These are phyloP conservation scores for Coniferiporia sulphurascens DNA, from an alignment of 1,284 basidiomycete species.

Conservation along the genomic window DNA sequence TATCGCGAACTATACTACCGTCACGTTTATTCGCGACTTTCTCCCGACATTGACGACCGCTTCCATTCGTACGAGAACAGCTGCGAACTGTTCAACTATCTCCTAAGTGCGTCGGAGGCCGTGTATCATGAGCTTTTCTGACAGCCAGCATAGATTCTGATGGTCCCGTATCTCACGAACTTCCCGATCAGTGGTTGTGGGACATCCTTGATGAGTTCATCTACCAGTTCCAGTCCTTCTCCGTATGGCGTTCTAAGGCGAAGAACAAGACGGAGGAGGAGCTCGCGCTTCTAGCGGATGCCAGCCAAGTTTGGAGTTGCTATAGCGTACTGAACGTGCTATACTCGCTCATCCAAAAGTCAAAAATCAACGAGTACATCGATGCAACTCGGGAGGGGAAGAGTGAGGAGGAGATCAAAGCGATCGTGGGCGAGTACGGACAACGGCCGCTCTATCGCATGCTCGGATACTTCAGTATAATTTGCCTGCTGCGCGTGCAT, in stretches of 20 bases:
- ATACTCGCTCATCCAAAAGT: conserved; percentile 97
- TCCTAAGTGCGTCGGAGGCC: conserved; percentile 56
- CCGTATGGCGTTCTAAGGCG: conserved; percentile 84
- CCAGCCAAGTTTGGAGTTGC: conserved; percentile 88
- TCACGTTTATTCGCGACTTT: conserved; percentile 93
- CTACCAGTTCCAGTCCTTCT: conserved; percentile 97
- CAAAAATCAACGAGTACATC: conserved; percentile 92
- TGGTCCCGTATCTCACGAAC: conserved; percentile 85
- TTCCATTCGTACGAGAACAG: conserved; percentile 99
- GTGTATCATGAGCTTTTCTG: conserved; percentile 10
- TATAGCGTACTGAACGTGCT: conserved; percentile 97
- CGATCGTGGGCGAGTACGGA: conserved; percentile 91
- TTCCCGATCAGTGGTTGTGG: conserved; percentile 98
- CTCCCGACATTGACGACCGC: conserved; percentile 94
- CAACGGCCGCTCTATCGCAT: conserved; percentile 86
- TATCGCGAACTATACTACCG: conserved; percentile 94
- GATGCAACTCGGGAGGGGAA: conserved; percentile 77
- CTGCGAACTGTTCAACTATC: conserved; percentile 96
- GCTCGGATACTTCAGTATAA: conserved; percentile 97
- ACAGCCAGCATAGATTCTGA: conserved; percentile 66
- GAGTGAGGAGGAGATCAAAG: conserved; percentile 78
- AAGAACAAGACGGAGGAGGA: conserved; percentile 90
- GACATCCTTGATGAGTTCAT: conserved; percentile 99
- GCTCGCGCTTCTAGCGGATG: conserved; percentile 74
- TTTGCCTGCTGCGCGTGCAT: conserved; percentile 93